phyloP scores from a whole-genome alignment of 2,329 filamentous ascomycete genomes.

The Penicillium capsulatum region DNA sequence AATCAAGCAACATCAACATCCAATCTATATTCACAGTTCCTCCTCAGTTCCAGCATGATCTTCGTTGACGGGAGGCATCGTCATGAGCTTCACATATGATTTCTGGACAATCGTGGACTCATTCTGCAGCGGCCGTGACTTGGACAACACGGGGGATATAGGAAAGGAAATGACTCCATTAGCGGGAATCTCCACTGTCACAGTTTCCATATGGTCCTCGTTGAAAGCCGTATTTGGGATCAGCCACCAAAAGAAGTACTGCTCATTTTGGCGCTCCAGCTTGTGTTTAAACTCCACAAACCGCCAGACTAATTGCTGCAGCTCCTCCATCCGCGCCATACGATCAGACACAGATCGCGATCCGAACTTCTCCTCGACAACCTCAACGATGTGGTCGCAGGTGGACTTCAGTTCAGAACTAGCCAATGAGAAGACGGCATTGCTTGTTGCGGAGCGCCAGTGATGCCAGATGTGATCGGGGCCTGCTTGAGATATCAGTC shows the following conservation, averaged over 20 bases:
- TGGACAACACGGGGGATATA: conserved; percentile 16
- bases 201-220: conserved; percentile 6
- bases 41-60: too few species aligned
- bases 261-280: conserved; percentile 17
- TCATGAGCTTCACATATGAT: conserved; percentile 10
- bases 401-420: not conserved
- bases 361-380: conserved; percentile 2
- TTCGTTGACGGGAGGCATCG: too few species aligned
- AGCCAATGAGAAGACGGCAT: conserved; percentile 1
- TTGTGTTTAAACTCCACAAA: conserved; percentile 18
- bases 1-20: too few species aligned
- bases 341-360: not conserved
- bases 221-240: not conserved
- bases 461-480: conserved; percentile 8
- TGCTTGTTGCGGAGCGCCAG: conserved; percentile 23
- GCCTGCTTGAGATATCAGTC: conserved; percentile 6
- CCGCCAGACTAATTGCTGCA: conserved; percentile 7
- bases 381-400: not conserved
- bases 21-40: too few species aligned
- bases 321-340: not conserved
- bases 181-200: not conserved
- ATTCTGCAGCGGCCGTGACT: not conserved
- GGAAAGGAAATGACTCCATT: conserved; percentile 3
- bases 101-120: conserved; percentile 7
- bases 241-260: conserved; percentile 15